Percentiles rank a stretch among this genome's conserved stretches.
These are phyloP conservation scores for Schizosaccharomyces octosporus DNA, from an alignment of 805 yeast genomes.

Conservation along the genomic window DNA sequence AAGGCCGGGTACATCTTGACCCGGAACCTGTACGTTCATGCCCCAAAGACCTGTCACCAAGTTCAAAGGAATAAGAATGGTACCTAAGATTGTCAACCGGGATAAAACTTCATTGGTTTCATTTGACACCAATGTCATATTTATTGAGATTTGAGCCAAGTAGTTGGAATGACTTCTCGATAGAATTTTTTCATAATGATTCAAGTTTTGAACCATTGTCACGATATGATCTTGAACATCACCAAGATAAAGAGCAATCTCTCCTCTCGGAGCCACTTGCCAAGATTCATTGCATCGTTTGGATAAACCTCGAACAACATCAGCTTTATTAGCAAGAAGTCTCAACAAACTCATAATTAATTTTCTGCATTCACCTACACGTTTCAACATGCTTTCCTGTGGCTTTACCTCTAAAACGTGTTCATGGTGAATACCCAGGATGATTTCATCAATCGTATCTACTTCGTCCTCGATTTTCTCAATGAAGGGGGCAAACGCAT, in stretches of 20 bases:
- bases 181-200: slow-evolving; percentile 79
- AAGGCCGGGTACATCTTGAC: slow-evolving; percentile 41
- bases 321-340: slow-evolving; percentile 76
- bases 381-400: slow-evolving; percentile 55
- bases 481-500: slow-evolving; percentile 91
- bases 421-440: slow-evolving; percentile 44
- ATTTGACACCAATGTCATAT: slow-evolving; percentile 89
- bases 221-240: slow-evolving; percentile 95
- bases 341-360: slow-evolving; percentile 77
- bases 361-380: slow-evolving; percentile 88
- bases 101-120: slow-evolving; percentile 33
- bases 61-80: slow-evolving; percentile 83
- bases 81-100: slow-evolving; percentile 28
- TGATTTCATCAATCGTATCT: slow-evolving; percentile 79
- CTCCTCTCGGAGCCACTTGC: slow-evolving; percentile 57
- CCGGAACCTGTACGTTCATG: slow-evolving; percentile 92
- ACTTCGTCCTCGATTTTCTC: slow-evolving; percentile 87
- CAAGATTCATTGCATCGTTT: slow-evolving; percentile 71
- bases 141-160: slow-evolving; percentile 86
- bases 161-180: slow-evolving; percentile 93
- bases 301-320: slow-evolving; percentile 87
- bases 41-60: slow-evolving; percentile 96
- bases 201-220: slow-evolving; percentile 86
- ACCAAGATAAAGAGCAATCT: slow-evolving; percentile 81
- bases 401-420: slow-evolving; percentile 1